Evolutionary conservation across 352 stramenopile species (phyloP), one percentile per base, ranked within the genome.

Genomic region (Plasmopara muralis): DNA sequence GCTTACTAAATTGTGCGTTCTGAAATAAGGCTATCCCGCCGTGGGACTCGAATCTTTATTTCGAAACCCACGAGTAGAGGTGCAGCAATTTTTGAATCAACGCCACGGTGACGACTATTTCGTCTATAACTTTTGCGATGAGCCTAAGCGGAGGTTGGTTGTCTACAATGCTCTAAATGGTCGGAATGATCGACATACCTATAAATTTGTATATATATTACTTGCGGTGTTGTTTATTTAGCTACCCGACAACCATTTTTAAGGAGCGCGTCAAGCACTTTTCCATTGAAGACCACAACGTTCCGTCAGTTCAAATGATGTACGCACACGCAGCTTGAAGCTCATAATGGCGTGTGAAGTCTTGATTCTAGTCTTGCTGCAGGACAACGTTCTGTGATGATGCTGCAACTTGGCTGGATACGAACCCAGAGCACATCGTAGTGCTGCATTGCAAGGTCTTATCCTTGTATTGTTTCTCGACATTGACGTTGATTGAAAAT

Each of bases 111-210:
- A 64, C n/a, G 48, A 66, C 16, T 89, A 86, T 64, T 81, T 85
- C 49, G 77, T 89, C 34, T 89, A 77, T 57, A 89, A 89, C 49
- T 89, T 89, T 35, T 89, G 79, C 43, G 60, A 77, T 47, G 78
- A 86, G 44, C 38, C 53, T 6, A 74, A 63, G 8, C 72, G 78
- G 25, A 64, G 68, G 75, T 87, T n/a, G 16, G 46, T 34, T 16
- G n/a, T 38, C 28, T 41, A 25, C 14, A 25, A 47, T 38, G 28
- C 13, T 34, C 10, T 6, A 13, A 14, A 28, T 20, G 38, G 6
- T 28, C 15, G 4, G 49, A 35, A 40, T 20, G 15, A 20, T 34
- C 16, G 9, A 8, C 33, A 35, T 12, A 35, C 31, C 2, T 35
- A 35, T 25, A 25, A 25, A 25, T 35, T 6, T 12, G 2, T 35